Conservation (phyloP, 2,329 filamentous ascomycete genomes). For the Cephalotrichum gorgonifer region DNA sequence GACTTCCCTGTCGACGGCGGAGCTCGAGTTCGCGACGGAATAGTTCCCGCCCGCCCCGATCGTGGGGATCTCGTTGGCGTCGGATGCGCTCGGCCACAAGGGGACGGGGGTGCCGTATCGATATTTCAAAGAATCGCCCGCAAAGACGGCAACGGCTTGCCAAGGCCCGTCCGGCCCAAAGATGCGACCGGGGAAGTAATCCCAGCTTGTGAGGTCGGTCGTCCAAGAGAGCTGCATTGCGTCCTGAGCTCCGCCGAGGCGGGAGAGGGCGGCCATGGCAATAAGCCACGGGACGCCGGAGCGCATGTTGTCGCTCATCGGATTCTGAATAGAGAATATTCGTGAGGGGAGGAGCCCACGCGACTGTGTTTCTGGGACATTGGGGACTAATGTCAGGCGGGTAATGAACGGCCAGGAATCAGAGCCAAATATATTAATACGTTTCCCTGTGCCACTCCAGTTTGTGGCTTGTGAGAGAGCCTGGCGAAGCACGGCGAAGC, state of each 20-base stretch:
- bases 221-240: neutral
- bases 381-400: neutral
- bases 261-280: neutral
- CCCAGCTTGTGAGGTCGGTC: neutral
- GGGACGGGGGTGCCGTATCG: neutral
- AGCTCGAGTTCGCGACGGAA: neutral
- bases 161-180: conserved; percentile 1
- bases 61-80: neutral
- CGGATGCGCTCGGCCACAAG: neutral
- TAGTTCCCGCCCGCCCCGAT: neutral
- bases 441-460: neutral
- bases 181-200: neutral
- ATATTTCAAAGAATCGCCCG: neutral
- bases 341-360: no score
- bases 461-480: neutral
- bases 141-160: neutral
- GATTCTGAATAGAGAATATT: neutral
- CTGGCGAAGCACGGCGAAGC: neutral
- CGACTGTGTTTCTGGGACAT: neutral
- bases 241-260: neutral
- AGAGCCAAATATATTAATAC: neutral
- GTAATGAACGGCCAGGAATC: neutral
- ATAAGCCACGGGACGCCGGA: neutral
- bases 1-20: neutral
- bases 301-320: neutral